Evolutionary conservation across 495 filamentous ascomycete genomes (phyloP).

Genomic region (Jackrogersella minutella): DNA sequence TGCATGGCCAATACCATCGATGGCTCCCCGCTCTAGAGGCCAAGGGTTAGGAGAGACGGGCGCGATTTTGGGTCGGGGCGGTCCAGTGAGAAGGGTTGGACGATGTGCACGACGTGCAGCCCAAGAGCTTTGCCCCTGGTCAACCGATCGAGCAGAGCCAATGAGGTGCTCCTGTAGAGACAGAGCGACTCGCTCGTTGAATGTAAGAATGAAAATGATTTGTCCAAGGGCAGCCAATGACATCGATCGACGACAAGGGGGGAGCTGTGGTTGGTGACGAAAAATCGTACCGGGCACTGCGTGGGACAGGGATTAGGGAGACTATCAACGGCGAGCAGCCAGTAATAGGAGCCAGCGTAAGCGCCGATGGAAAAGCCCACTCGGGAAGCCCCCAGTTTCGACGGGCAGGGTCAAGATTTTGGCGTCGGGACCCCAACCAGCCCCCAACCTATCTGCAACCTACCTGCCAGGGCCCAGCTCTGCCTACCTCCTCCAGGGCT

Average conservation of each 20-base stretch:
- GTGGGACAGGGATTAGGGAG: slow-evolving; percentile 29
- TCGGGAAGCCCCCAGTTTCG: slow-evolving; percentile 12
- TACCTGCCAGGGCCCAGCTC: no score
- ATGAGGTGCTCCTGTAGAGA: slow-evolving; percentile 25
- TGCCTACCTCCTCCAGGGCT: no score
- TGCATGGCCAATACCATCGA: slow-evolving; percentile 33
- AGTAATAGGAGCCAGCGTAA: slow-evolving; percentile 25
- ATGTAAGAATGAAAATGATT: slow-evolving; percentile 36
- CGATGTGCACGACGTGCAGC: slow-evolving; percentile 45
- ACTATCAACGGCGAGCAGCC: slow-evolving; percentile 16
- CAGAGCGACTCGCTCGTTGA: slow-evolving; percentile 40
- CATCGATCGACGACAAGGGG: slow-evolving; percentile 20
- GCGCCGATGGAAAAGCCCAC: slow-evolving; percentile 32
- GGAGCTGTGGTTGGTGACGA: slow-evolving; percentile 28
- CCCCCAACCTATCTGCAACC: neutral
- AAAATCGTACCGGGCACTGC: slow-evolving; percentile 24
- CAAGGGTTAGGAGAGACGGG: slow-evolving; percentile 39
- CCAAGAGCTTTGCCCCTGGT: slow-evolving; percentile 23
- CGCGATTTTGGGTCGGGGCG: slow-evolving; percentile 39
- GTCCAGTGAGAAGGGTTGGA: slow-evolving; percentile 43
- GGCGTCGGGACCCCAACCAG: neutral
- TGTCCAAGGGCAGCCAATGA: slow-evolving; percentile 31
- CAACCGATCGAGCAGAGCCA: slow-evolving; percentile 34
- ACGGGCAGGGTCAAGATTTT: slow-evolving; percentile 10
- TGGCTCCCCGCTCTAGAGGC: slow-evolving; percentile 35